phyloP scores from a whole-genome alignment of 75 land plant genomes.

The Pinus tabuliformis region DNA sequence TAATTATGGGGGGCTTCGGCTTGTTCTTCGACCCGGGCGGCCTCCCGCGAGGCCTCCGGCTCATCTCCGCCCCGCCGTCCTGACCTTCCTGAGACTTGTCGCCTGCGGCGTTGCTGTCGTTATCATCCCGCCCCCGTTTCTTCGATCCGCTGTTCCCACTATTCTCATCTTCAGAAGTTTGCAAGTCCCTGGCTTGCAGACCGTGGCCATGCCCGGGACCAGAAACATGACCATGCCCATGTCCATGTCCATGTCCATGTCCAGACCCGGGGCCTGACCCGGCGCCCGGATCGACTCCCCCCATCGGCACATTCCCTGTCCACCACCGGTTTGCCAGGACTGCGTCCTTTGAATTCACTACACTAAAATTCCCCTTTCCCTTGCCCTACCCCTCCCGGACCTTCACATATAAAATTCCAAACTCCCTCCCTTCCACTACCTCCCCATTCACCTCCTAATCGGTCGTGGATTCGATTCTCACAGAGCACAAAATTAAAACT shows the following conservation, averaged over 20 bases:
- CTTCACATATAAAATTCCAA: neutral
- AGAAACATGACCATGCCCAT: constrained; percentile 4
- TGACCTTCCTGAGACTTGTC: too few relatives aligned
- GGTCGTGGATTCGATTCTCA: too few relatives aligned
- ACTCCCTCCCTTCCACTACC: neutral
- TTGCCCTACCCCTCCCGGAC: neutral
- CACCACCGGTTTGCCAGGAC: constrained; percentile 47
- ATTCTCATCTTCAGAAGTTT: constrained; percentile 8
- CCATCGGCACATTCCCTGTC: constrained; percentile 38
- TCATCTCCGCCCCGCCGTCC: neutral
- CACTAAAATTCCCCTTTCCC: neutral
- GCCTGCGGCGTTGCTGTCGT: neutral
- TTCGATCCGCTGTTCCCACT: constrained; percentile 1
- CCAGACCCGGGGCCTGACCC: constrained; percentile 23
- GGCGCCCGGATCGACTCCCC: constrained; percentile 20
- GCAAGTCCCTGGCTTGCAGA: constrained; percentile 7
- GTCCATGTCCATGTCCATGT: constrained; percentile 5
- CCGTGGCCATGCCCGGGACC: constrained; percentile 4
- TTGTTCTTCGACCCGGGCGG: constrained; percentile 12
- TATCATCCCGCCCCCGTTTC: neutral
- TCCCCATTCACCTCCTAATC: neutral
- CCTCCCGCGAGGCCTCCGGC: too few relatives aligned
- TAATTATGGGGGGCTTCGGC: constrained; percentile 67
- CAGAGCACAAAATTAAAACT: too few relatives aligned
- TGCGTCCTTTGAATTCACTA: neutral